These are phyloP conservation scores for Claviceps arundinis DNA, from an alignment of 2,329 filamentous ascomycete genomes.

Conservation along the genomic window DNA sequence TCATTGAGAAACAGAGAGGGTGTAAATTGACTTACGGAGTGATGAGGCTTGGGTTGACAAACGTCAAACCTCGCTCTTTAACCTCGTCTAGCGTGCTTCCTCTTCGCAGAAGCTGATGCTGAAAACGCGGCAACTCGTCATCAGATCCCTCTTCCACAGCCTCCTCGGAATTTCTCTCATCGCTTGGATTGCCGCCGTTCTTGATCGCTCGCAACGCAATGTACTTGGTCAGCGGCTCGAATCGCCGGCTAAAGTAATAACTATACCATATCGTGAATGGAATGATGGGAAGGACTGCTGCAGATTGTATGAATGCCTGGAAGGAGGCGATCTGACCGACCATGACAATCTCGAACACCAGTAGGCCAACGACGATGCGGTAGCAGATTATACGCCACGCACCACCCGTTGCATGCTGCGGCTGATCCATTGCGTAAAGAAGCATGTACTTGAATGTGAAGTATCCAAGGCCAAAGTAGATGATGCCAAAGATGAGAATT, in stretches of 20 bases:
- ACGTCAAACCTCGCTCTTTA: slow-evolving; percentile 54
- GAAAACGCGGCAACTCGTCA: slow-evolving; percentile 29
- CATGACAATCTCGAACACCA: slow-evolving; percentile 86
- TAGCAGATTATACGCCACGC: slow-evolving; percentile 97
- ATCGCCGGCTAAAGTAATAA: slow-evolving; percentile 67
- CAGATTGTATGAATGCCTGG: slow-evolving; percentile 57
- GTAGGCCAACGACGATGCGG: slow-evolving; percentile 70
- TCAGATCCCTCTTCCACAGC: slow-evolving; percentile 24
- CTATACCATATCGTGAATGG: slow-evolving; percentile 78
- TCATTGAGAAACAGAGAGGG: neutral
- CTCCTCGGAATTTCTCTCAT: slow-evolving; percentile 22
- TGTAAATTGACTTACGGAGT: slow-evolving; percentile 41
- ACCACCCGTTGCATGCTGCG: slow-evolving; percentile 81
- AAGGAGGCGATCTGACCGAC: slow-evolving; percentile 70
- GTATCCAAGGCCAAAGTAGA: slow-evolving; percentile 74
- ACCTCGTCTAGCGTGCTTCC: slow-evolving; percentile 60
- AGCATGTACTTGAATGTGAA: slow-evolving; percentile 96
- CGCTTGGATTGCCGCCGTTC: slow-evolving; percentile 34
- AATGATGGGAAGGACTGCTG: slow-evolving; percentile 63
- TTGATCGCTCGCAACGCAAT: slow-evolving; percentile 83
- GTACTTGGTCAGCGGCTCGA: slow-evolving; percentile 79
- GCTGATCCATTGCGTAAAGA: slow-evolving; percentile 95
- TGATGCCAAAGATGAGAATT: slow-evolving; percentile 67
- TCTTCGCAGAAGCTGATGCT: slow-evolving; percentile 30
- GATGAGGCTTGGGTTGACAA: slow-evolving; percentile 65